Base-by-base conservation (phyloP, 306 rosid species). In the Lathyrus sativus region DNA sequence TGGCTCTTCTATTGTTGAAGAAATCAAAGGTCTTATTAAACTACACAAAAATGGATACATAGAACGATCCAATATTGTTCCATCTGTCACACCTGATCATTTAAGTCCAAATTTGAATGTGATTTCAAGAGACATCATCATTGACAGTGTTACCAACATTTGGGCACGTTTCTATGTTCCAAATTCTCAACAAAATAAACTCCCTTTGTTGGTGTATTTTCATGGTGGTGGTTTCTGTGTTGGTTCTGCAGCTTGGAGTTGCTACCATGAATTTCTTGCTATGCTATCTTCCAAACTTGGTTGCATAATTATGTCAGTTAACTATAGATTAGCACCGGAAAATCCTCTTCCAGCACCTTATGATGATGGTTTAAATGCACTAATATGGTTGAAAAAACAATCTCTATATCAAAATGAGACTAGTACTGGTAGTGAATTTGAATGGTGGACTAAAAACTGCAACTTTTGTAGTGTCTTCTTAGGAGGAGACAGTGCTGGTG, bases 181-280 rank as follows among this genome's bases (percentile, higher is more conserved):
- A 37, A 66, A 9, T 49, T 65, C 19, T 58, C 58, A 78, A 18
- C 19, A 8, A n/a, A 65, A 67, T 24, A 87, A 85, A 65, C 79
- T 89, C 9, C 90, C 96, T 24, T 62, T 91, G 57, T 68, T 91
- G 0, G 76, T 91, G 1, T 92, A 87, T 68, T 92, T 92, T 68
- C 98, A 92, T 44, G 98, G 98, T 3, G 98, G 98, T 41, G 98
- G 98, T 1, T 92, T 92, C 41, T 89, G 90, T 51, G 83, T 87
- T 38, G 98, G 98, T 22, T 92, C 98, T 1, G 92, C 96, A 5
- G 80, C 91, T 15, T 92, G 98, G 98, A 77, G 86, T 46, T 87
- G 92, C 74, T 89, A 87, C 86, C 98, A 92, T 63, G 85, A 81
- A 10, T 87, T 89, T 60, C 82, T 86, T 6, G 82, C 85, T 33